Conservation (phyloP, 352 stramenopile species). For the Elongisporangium senticosum region DNA sequence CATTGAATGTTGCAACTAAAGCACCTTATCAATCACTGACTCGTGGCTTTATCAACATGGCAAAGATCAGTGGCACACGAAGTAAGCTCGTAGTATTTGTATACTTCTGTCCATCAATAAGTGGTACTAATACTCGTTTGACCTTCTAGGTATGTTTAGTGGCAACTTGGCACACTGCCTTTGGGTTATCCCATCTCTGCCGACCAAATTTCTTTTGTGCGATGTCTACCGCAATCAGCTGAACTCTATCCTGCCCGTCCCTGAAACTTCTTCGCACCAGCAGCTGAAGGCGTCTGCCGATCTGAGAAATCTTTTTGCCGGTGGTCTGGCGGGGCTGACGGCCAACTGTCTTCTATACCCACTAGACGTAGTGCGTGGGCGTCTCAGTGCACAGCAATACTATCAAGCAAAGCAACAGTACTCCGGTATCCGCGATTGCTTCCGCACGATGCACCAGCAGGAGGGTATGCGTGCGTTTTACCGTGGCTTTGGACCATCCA, state of each 20-base stretch:
- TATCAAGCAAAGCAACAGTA: conserved; percentile 30
- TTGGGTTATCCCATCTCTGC: conserved; percentile 77
- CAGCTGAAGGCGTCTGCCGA: conserved; percentile 23
- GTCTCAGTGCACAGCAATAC: conserved; percentile 71
- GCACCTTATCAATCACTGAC: conserved; percentile 42
- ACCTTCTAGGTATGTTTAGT: conserved; percentile 52
- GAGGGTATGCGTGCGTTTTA: conserved; percentile 67
- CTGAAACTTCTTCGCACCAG: neutral
- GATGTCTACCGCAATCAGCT: conserved; percentile 66
- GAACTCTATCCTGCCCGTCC: conserved; percentile 11
- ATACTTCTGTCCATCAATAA: neutral
- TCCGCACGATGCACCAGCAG: conserved; percentile 36
- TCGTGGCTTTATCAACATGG: conserved; percentile 63
- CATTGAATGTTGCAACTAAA: conserved; percentile 3
- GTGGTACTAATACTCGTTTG: neutral
- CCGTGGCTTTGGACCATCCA: conserved; percentile 60
- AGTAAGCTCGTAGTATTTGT: conserved; percentile 16
- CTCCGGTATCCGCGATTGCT: conserved; percentile 45
- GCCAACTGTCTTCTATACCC: conserved; percentile 72
- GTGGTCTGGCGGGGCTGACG: conserved; percentile 60
- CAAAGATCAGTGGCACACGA: conserved; percentile 43
- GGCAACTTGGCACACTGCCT: conserved; percentile 79
- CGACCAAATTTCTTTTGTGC: conserved; percentile 73
- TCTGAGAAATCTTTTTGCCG: conserved; percentile 53
- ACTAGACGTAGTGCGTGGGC: conserved; percentile 70